Base-by-base conservation (phyloP, 2,329 filamentous ascomycete species). In the Tolypocladium sp. region DNA sequence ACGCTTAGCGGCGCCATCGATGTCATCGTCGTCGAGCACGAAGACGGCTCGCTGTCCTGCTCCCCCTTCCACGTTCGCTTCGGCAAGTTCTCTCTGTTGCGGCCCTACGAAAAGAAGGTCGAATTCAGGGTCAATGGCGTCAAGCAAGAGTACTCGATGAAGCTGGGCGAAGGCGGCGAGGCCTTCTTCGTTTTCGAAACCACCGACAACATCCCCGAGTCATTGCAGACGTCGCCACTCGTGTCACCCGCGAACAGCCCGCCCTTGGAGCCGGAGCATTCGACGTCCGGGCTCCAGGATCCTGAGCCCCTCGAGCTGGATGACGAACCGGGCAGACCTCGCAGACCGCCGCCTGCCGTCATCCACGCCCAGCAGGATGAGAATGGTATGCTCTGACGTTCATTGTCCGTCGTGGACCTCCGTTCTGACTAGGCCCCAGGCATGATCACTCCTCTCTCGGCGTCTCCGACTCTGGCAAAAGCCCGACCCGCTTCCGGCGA, bases 141-240 rank as follows among this genome's bases (percentile, higher is more conserved):
- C 62, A 95, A 94, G 75, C 92, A 96, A 73, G 82, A 94, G 65
- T 97, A 96, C 78, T 87, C 94, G 54, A 99, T 99, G 94, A 99
- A 99, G 77, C 82, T 99, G 25, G 94, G 94, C 52, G 94, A 99
- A 72, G 94, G 91, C 57, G 94, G 94, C 64, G 94, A 99, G 77
- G 94, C 94, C 33, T 99, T 99, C 77, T 99, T 99, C 74, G 92
- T 99, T 63, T 97, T 99, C 69, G 92, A 97, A 77, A 99, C 94
- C 10, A 89, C 88, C 57, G 91, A 93, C 66, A 88, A 86, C 68
- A 94, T 99, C 60, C 94, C 94, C n/a, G 89, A 90, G 72, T 91
- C 89, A 59, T 78, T 97, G 70, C 94, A 97, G 76, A 99, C 94
- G 1, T 97, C 93, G 55, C 94, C 94, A 40, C 79, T 97, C 57